These are phyloP conservation scores for Phialemoniopsis sp. DNA, from an alignment of 2,329 filamentous ascomycete species.

Conservation along the genomic window DNA sequence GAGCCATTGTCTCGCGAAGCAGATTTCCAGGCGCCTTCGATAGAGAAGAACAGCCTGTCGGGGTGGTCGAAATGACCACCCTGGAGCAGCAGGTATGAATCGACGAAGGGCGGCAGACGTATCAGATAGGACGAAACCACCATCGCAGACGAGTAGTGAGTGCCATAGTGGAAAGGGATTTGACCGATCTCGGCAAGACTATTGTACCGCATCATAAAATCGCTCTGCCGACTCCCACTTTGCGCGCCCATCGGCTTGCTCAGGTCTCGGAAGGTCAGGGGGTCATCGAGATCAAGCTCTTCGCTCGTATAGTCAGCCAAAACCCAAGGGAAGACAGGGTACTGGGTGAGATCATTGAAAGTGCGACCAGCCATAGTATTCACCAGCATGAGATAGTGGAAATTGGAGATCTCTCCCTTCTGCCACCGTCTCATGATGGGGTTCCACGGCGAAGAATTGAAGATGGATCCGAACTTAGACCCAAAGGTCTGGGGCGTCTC, in stretches of 20 bases:
- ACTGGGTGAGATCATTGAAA: slow-evolving; percentile 97
- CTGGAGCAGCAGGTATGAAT: slow-evolving; percentile 90
- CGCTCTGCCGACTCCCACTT: slow-evolving; percentile 67
- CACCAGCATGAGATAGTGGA: slow-evolving; percentile 97
- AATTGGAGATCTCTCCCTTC: slow-evolving; percentile 93
- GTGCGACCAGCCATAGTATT: slow-evolving; percentile 96
- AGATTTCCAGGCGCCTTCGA: slow-evolving; percentile 86
- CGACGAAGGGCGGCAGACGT: slow-evolving; percentile 89
- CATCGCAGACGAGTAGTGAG: slow-evolving; percentile 98
- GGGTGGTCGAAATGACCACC: slow-evolving; percentile 96
- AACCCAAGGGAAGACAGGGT: slow-evolving; percentile 97
- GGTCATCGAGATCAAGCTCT: slow-evolving; percentile 81
- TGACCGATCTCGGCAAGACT: slow-evolving; percentile 91
- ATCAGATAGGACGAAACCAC: slow-evolving; percentile 97
- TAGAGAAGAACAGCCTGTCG: slow-evolving; percentile 90
- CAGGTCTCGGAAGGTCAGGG: slow-evolving; percentile 81
- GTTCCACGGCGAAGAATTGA: slow-evolving; percentile 77
- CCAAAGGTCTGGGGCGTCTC: slow-evolving; percentile 64
- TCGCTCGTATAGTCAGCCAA: slow-evolving; percentile 93
- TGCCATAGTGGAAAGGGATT: slow-evolving; percentile 93
- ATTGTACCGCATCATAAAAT: slow-evolving; percentile 80
- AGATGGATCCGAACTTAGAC: slow-evolving; percentile 87
- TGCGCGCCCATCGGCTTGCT: slow-evolving; percentile 97
- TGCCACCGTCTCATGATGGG: slow-evolving; percentile 88
- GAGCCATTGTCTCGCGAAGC: slow-evolving; percentile 87